Base-by-base conservation (phyloP, 2,329 filamentous ascomycete genomes). In the Microcyclospora tardicrescens region DNA sequence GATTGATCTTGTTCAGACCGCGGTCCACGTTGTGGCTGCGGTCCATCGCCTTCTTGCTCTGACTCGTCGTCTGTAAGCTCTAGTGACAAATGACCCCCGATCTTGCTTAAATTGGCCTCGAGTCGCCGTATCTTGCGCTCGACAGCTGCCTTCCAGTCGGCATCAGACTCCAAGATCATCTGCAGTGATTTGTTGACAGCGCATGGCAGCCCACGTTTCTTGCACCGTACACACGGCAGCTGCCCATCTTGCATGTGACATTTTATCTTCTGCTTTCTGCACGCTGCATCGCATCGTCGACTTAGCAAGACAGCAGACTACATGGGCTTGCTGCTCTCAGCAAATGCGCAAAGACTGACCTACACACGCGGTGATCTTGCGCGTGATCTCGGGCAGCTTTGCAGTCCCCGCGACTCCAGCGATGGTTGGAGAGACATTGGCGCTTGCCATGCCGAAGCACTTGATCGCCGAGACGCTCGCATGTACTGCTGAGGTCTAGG, bases 141-240 rank as follows among this genome's bases (percentile, higher is more conserved):
- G 29, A 65, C 54, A 9, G 51, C 43, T 2, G 56, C 51, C 48
- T 65, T 66, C 63, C 63, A 67, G 50, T 49, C 50, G 15, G 53
- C 56, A 47, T 65, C 62, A 30, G 55, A 55, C 39, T 65, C 61
- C 16, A 66, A 45, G 29, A 65, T 47, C 55, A 62, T 65, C 40
- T 65, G 61, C 27, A 65, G 40, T 43, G 58, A 63, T 31, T 60
- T 53, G 40, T 64, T 64, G 16, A 66, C 61, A 1, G 58, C 60
- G 36, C 62, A 65, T 6, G 60, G 14, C 11, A 65, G 41, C 24
- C 59, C 60, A 34, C 61, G 50, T 40, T 61, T 62, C 46, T 58
- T 59, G 49, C 63, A 66, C 28, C 63, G 47, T 2, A 54, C 52
- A 45, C 62, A 66, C 4, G 61, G 63, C 11, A 58, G 51, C 31